Percentiles rank a stretch among this genome's conserved stretches.
Evolutionary conservation across 805 yeast genomes (phyloP).

Genomic region (Vanderwaltozyma yarrowii): DNA sequence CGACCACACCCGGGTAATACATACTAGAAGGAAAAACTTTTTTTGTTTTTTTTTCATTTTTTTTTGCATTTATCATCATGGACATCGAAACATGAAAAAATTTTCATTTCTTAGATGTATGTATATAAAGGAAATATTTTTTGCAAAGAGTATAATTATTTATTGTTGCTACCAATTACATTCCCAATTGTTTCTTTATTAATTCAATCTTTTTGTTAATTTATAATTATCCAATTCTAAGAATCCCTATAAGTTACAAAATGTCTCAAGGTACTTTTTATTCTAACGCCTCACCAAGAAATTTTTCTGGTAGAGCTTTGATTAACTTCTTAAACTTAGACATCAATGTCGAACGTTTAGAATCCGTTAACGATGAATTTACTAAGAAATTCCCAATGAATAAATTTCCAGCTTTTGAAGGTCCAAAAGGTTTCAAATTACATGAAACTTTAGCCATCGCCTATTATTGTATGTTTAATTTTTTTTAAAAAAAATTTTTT

Average conservation of each 20-base stretch:
- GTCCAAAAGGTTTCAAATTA: slow-evolving; percentile 66
- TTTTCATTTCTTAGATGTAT: too few species aligned
- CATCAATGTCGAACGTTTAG: slow-evolving; percentile 35
- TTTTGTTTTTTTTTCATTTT: too few species aligned
- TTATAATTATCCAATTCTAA: background rate
- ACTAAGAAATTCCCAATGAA: slow-evolving; percentile 49
- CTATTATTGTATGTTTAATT: slow-evolving; percentile 33
- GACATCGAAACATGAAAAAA: too few species aligned
- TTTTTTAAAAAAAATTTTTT: too few species aligned
- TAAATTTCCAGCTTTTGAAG: slow-evolving; percentile 60
- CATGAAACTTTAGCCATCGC: slow-evolving; percentile 57
- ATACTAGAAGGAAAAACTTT: too few species aligned
- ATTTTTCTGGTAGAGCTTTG: slow-evolving; percentile 33
- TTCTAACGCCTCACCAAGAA: slow-evolving; percentile 26
- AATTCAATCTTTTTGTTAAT: background rate
- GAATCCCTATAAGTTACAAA: slow-evolving; percentile 3
- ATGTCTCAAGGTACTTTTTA: slow-evolving; percentile 69
- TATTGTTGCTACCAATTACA: too few species aligned
- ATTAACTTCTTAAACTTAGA: slow-evolving; percentile 53
- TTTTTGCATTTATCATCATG: too few species aligned
- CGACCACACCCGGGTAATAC: too few species aligned
- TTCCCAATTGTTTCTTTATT: too few species aligned
- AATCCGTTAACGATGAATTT: slow-evolving; percentile 21
- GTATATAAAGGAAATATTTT: too few species aligned
- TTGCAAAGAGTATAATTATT: too few species aligned